Evolutionary conservation across 306 rosid genomes (phyloP).

Genomic region (Acacia confusa): DNA sequence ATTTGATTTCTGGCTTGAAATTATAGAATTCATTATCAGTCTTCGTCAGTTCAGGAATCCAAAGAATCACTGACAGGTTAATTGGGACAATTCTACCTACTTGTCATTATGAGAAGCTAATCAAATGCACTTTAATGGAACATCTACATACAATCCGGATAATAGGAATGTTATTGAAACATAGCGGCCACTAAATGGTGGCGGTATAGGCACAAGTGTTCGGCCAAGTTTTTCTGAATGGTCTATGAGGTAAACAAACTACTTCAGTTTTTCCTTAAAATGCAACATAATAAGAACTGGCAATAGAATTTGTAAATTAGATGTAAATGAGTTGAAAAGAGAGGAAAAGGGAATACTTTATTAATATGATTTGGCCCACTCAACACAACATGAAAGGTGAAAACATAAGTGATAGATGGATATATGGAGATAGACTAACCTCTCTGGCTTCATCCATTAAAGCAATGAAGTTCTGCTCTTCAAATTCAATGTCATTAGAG

Average conservation of each 20-base stretch:
- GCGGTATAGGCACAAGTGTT: neutral
- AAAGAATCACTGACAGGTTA: neutral
- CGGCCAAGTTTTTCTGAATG: neutral
- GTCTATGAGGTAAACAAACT: neutral
- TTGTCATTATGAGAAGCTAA: constrained; percentile 6
- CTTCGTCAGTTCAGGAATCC: neutral
- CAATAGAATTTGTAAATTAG: neutral
- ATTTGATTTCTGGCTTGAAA: neutral
- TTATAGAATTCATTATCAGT: neutral
- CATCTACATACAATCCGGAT: neutral
- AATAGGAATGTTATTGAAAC: neutral
- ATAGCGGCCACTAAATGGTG: neutral
- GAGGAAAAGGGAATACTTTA: neutral
- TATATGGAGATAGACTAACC: constrained; percentile 48
- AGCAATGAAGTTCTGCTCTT: constrained; percentile 83
- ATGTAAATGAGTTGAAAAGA: neutral
- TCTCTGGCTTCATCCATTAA: constrained; percentile 83
- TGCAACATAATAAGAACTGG: constrained; percentile 13
- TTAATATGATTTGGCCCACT: neutral
- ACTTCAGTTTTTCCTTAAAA: constrained; percentile 23
- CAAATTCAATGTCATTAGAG: constrained; percentile 83
- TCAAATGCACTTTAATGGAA: neutral
- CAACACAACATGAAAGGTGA: neutral
- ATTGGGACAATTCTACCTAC: neutral
- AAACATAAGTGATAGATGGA: neutral